Percentiles rank a stretch among this genome's conserved stretches.
These are phyloP conservation scores for Diaporthe batatas DNA, from an alignment of 2,329 filamentous ascomycete genomes.

Conservation along the genomic window DNA sequence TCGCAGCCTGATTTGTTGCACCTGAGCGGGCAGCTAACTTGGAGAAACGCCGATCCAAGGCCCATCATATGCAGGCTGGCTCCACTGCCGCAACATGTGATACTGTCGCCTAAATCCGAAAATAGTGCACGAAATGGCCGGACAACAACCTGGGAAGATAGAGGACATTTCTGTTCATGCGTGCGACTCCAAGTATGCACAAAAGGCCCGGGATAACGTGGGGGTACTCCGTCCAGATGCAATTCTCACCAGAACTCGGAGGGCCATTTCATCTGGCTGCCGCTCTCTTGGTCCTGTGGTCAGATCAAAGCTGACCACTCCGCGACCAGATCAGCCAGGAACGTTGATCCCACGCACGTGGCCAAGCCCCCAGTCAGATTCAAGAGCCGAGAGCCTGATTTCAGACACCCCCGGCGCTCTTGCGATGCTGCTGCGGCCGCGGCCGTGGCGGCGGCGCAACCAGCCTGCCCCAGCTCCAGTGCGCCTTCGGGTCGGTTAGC, in stretches of 20 bases:
- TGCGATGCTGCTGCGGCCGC: too few relatives aligned
- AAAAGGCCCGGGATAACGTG: background rate
- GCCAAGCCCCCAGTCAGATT: too few relatives aligned
- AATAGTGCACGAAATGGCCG: background rate
- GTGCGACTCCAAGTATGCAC: background rate
- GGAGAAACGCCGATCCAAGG: too few relatives aligned
- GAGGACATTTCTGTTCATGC: too few relatives aligned
- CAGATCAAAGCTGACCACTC: background rate
- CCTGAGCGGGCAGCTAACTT: background rate
- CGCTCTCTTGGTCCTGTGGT: background rate
- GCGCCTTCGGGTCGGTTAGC: slow-evolving; percentile 13
- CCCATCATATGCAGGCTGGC: background rate
- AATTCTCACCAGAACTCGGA: background rate
- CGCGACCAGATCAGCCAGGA: background rate
- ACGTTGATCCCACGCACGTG: background rate
- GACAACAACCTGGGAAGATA: background rate
- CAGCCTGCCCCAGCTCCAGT: slow-evolving; percentile 25
- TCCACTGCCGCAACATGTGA: slow-evolving; percentile 16
- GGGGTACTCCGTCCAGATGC: background rate
- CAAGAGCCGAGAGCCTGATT: background rate
- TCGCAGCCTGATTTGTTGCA: background rate
- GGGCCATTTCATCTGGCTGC: background rate
- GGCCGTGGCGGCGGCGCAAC: background rate
- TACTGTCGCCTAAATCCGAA: background rate
- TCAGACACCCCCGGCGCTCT: background rate